Conservation (phyloP, 106 monocot genomes). For the Gastrodia elata region DNA sequence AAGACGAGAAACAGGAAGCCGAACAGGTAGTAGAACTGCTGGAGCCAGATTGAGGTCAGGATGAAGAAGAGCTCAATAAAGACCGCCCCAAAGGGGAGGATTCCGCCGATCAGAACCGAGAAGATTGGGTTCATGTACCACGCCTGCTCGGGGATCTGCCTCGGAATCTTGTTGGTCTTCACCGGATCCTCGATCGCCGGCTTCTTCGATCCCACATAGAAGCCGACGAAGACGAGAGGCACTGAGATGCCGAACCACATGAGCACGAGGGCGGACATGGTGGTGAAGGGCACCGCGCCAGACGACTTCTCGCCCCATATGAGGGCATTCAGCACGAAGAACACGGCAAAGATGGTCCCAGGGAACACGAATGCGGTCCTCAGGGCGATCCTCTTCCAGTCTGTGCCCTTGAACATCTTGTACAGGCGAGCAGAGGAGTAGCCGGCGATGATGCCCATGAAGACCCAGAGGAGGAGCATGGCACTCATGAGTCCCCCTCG, state of each 20-base stretch:
- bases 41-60: conserved; percentile 94
- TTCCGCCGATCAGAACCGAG: conserved; percentile 90
- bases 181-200: conserved; percentile 81
- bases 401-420: conserved; percentile 82
- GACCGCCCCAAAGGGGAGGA: conserved; percentile 92
- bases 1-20: conserved; percentile 96
- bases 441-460: conserved; percentile 92
- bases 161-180: conserved; percentile 93
- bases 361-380: conserved; percentile 79
- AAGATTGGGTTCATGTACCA: conserved; percentile 98
- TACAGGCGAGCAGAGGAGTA: conserved; percentile 83
- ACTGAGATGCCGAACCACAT: conserved; percentile 98
- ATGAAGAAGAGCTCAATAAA: conserved; percentile 99
- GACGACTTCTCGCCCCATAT: conserved; percentile 98
- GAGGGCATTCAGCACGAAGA: conserved; percentile 79
- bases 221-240: conserved; percentile 77
- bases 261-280: conserved; percentile 90
- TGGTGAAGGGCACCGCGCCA: conserved; percentile 92
- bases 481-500: conserved; percentile 95
- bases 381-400: conserved; percentile 78
- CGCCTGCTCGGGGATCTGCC: conserved; percentile 91
- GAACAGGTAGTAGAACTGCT: conserved; percentile 98
- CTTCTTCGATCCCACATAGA: conserved; percentile 81
- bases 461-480: conserved; percentile 92
- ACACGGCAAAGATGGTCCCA: conserved; percentile 49